Evolutionary conservation across 1,284 basidiomycete genomes (phyloP).

Genomic region (Malassezia equina): DNA sequence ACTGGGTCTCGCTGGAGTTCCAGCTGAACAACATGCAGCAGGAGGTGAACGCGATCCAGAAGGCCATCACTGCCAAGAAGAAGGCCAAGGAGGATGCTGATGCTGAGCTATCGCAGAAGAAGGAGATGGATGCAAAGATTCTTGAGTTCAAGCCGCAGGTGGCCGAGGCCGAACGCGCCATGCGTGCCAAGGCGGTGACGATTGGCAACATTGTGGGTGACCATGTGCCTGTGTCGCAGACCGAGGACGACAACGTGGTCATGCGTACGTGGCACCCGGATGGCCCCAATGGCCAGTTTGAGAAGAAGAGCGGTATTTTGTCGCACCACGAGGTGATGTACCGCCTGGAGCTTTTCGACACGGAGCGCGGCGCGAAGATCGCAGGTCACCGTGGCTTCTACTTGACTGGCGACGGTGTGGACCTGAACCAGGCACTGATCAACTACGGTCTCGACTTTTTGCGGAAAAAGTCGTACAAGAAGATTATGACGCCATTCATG

Average conservation of each 20-base stretch:
- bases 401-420: slow-evolving; percentile 86
- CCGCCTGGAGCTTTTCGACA: slow-evolving; percentile 85
- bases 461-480: slow-evolving; percentile 71
- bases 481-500: slow-evolving; percentile 94
- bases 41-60: slow-evolving; percentile 79
- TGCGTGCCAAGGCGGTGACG: slow-evolving; percentile 68
- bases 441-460: slow-evolving; percentile 90
- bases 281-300: slow-evolving; percentile 56
- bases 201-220: slow-evolving; percentile 91
- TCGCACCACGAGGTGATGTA: slow-evolving; percentile 94
- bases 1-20: slow-evolving; percentile 83
- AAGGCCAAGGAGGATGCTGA: slow-evolving; percentile 86
- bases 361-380: slow-evolving; percentile 80
- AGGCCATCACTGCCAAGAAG: slow-evolving; percentile 85
- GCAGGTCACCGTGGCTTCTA: slow-evolving; percentile 93
- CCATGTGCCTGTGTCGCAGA: slow-evolving; percentile 71
- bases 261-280: slow-evolving; percentile 77
- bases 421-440: slow-evolving; percentile 93
- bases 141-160: slow-evolving; percentile 57
- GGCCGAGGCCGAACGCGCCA: slow-evolving; percentile 60
- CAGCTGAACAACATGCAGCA: slow-evolving; percentile 69
- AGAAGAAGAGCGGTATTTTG: slow-evolving; percentile 62
- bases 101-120: slow-evolving; percentile 71
- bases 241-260: slow-evolving; percentile 87
- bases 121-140: slow-evolving; percentile 65